phyloP scores from a whole-genome alignment of 257 asterid species.

The Cordia subcordata region DNA sequence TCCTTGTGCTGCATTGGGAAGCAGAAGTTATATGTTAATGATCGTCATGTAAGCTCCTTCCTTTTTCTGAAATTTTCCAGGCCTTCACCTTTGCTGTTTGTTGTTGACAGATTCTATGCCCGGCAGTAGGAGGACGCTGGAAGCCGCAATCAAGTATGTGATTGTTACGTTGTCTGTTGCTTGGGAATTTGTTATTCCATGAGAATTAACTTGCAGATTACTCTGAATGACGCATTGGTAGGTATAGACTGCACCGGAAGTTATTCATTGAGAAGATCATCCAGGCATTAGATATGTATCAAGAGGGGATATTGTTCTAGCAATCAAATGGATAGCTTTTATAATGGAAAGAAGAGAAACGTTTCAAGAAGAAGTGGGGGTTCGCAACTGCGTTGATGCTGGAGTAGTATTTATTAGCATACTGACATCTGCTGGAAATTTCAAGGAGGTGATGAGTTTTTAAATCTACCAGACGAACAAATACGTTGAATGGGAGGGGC shows the following conservation, averaged over 20 bases:
- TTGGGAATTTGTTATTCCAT: conserved; percentile 5
- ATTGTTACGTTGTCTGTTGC: background rate
- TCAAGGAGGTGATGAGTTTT: too few species aligned
- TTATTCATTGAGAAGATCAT: conserved; percentile 73
- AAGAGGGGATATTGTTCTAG: conserved; percentile 67
- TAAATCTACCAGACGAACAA: too few species aligned
- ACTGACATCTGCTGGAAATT: too few species aligned
- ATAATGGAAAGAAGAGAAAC: too few species aligned
- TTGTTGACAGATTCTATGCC: conserved; percentile 59
- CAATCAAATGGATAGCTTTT: background rate
- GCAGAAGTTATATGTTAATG: too few species aligned
- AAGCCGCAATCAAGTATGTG: conserved; percentile 82
- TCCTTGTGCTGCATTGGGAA: too few species aligned
- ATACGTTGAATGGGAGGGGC: too few species aligned
- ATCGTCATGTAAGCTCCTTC: background rate
- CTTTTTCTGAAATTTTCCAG: background rate
- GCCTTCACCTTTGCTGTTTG: conserved; percentile 13
- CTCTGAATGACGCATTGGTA: conserved; percentile 24
- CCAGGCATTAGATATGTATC: conserved; percentile 72
- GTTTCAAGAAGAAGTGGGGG: too few species aligned
- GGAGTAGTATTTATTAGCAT: too few species aligned
- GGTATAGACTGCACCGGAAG: conserved; percentile 85
- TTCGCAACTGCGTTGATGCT: too few species aligned
- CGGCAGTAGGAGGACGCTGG: conserved; percentile 74
- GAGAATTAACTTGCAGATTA: conserved; percentile 8